Evolutionary conservation across 139 green algal genomes (phyloP).

Genomic region (Bryopsis sp.): DNA sequence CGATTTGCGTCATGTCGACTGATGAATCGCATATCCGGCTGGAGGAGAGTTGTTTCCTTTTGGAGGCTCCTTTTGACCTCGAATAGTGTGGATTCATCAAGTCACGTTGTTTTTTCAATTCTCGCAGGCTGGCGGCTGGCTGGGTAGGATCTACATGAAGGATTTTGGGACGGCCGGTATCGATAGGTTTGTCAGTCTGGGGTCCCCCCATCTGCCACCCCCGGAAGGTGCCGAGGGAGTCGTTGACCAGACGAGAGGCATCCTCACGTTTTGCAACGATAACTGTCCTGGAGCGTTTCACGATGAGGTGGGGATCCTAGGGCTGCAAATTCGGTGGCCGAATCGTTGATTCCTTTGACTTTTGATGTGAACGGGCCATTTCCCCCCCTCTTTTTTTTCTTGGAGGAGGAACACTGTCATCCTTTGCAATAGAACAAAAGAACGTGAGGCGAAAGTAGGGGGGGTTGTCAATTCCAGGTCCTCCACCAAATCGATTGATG

Average conservation of each 20-base stretch:
- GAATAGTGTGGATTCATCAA: no score
- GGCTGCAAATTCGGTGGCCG: no score
- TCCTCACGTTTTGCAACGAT: slow-evolving; percentile 65
- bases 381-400: not conserved
- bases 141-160: slow-evolving; percentile 75
- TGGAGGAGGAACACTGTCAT: not conserved
- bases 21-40: no score
- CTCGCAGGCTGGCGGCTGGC: slow-evolving; percentile 68
- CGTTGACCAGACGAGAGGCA: slow-evolving; percentile 88
- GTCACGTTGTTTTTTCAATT: no score
- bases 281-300: slow-evolving; percentile 53
- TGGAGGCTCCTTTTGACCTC: no score
- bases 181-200: slow-evolving; percentile 69
- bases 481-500: no score
- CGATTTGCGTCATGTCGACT: not conserved
- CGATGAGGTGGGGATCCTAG: slow-evolving; percentile 43
- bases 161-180: slow-evolving; percentile 51
- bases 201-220: slow-evolving; percentile 47
- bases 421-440: not conserved
- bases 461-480: no score
- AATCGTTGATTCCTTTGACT: no score
- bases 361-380: no score
- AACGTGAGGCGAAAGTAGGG: no score
- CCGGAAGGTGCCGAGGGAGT: slow-evolving; percentile 41
- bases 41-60: no score